Evolutionary conservation across 495 filamentous ascomycete species (phyloP).

Genomic region (Lasiosphaeria miniovina): DNA sequence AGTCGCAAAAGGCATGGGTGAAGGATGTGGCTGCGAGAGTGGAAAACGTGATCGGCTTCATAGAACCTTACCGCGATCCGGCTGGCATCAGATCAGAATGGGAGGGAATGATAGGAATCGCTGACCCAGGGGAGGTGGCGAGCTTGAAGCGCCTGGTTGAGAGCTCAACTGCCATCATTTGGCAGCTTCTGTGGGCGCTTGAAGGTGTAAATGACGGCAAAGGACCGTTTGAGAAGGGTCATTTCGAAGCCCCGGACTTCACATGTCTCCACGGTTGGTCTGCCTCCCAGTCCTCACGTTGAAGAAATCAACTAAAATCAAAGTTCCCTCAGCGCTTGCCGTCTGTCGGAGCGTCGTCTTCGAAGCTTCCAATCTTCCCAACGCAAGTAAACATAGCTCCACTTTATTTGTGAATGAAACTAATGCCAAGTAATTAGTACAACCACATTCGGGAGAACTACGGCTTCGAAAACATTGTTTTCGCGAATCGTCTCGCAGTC

Average conservation of each 20-base stretch:
- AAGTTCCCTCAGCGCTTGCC: not conserved
- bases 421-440: too few relatives aligned
- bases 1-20: constrained; percentile 1
- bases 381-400: not conserved
- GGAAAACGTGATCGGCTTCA: constrained; percentile 2
- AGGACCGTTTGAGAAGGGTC: not conserved
- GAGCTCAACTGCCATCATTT: not conserved
- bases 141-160: not conserved
- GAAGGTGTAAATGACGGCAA: constrained; percentile 2
- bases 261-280: not conserved
- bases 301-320: not conserved
- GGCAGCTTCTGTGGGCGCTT: constrained; percentile 1
- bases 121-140: not conserved
- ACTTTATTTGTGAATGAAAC: too few relatives aligned
- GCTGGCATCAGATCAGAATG: not conserved
- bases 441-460: not conserved
- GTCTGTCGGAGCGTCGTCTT: not conserved
- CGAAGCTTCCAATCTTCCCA: not conserved
- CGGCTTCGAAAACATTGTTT: not conserved
- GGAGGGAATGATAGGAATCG: not conserved
- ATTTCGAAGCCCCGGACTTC: constrained; percentile 2
- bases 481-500: not conserved
- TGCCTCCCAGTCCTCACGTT: not conserved
- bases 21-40: not conserved
- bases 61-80: constrained; percentile 4